Base-by-base conservation (phyloP, 805 yeast species). In the Hanseniaspora lindneri region DNA sequence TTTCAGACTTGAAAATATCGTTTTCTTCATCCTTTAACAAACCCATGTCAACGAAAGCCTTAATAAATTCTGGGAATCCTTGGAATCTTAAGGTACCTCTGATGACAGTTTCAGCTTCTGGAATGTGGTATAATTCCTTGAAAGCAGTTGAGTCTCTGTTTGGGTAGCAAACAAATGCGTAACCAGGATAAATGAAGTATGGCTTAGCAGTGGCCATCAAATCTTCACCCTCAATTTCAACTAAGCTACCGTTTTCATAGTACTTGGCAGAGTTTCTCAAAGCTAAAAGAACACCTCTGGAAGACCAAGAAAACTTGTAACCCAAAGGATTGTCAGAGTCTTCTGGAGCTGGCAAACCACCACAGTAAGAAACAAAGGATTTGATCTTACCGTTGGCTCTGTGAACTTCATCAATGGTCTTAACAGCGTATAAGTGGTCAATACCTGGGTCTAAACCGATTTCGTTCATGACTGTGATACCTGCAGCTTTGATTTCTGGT, bases 391-490 rank as follows among this genome's bases (percentile, higher is more conserved):
- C 98, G 55, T 85, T 85, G 24, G 74, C 76, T 56, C 72, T 70
- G 73, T 92, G 98, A 52, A 92, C 96, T 71, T 92, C 98, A 63
- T 85, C 95, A 64, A 92, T 85, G 58, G 97, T 86, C 77, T 92
- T 92, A 66, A 92, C 94, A 44, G 98, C 98, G 66, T 92, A 92
- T 68, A 92, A 77, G 70, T 92, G 98, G 69, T 92, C 98, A 58
- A 92, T 75, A 76, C 98, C 98, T 55, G 98, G 98, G 66, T 92
- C 98, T 66, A 92, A 76, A 60, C 98, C 98, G 57, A 92, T 92
- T 73, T 92, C 98, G 71, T 92, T 92, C 95, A 92, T 86, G 39
- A 92, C 97, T 47, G 89, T 79, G 60, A 92, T 88, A 52, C 98
- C 98, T 32, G 98, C 97, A 60, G 82, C 81, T 66, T 83, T 79